Evolutionary conservation across 176 grass and related monocot genomes (phyloP).

Genomic region (Avena eriantha): DNA sequence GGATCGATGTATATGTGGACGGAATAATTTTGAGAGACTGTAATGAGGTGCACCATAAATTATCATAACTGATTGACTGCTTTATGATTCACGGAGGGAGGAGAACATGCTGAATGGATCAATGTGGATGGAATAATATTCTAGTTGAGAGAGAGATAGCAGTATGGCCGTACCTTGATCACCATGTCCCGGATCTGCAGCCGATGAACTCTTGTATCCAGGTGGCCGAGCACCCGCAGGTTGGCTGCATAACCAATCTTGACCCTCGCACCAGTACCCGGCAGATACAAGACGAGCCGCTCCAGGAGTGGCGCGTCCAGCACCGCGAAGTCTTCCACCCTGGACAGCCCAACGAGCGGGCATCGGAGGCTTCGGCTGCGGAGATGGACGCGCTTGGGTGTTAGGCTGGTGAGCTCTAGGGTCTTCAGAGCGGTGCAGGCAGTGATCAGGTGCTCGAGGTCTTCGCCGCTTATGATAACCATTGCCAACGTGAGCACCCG

Average conservation of each 20-base stretch:
- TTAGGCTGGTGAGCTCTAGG: not conserved
- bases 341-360: slow-evolving; percentile 18
- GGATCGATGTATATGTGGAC: not conserved
- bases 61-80: not conserved
- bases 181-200: not conserved
- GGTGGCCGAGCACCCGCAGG: slow-evolving; percentile 9
- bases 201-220: not conserved
- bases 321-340: not conserved
- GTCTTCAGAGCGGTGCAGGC: not conserved
- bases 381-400: not conserved
- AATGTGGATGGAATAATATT: not conserved
- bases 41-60: not conserved
- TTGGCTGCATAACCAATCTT: not conserved
- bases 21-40: not conserved
- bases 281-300: slow-evolving; percentile 24
- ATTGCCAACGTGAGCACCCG: not conserved
- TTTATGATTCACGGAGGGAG: not conserved
- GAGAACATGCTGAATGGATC: not conserved
- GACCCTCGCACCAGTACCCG: not conserved
- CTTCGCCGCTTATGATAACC: not conserved
- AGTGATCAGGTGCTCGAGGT: slow-evolving; percentile 32
- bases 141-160: not conserved
- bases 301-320: slow-evolving; percentile 24
- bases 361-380: slow-evolving; percentile 24
- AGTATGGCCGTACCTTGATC: not conserved